Percentiles rank a stretch among this genome's conserved stretches.
phyloP scores from a whole-genome alignment of 768 basidiomycete species.

The Cubamyces sp. region DNA sequence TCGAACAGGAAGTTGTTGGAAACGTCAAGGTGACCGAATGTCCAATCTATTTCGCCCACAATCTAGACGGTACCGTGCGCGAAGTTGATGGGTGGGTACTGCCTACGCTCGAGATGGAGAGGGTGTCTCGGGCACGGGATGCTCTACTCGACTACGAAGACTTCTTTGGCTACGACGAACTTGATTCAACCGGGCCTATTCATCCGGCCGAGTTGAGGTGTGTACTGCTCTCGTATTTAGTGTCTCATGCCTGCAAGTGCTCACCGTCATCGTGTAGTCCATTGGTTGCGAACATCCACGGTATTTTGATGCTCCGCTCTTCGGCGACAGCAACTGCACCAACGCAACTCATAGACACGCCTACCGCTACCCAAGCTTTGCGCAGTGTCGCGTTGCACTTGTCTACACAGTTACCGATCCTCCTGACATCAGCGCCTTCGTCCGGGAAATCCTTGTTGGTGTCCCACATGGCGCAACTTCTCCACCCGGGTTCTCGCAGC shows the following conservation, averaged over 20 bases:
- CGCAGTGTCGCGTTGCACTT: conserved; percentile 64
- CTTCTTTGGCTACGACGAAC: conserved; percentile 50
- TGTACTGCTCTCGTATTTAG: conserved; percentile 22
- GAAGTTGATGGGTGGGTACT: conserved; percentile 82
- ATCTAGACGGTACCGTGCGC: conserved; percentile 48
- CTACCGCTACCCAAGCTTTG: conserved; percentile 61
- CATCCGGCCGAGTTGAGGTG: conserved; percentile 60
- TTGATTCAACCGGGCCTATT: conserved; percentile 40
- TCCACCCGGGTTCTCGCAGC: conserved; percentile 63
- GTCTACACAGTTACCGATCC: conserved; percentile 72
- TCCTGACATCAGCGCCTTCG: conserved; percentile 85
- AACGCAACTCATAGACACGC: conserved; percentile 59
- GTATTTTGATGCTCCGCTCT: conserved; percentile 64
- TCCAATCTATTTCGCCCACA: conserved; percentile 56
- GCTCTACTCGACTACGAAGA: conserved; percentile 44
- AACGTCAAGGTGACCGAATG: conserved; percentile 64
- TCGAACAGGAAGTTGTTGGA: conserved; percentile 68
- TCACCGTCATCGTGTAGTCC: conserved; percentile 45
- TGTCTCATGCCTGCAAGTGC: neutral
- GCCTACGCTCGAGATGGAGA: conserved; percentile 66
- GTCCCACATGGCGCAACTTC: conserved; percentile 67
- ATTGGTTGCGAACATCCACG: conserved; percentile 62
- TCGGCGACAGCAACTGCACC: conserved; percentile 34
- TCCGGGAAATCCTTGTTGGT: conserved; percentile 87
- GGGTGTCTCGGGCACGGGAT: conserved; percentile 57